Evolutionary conservation across 805 yeast species (phyloP).

Genomic region (Ogataea degrootiae): DNA sequence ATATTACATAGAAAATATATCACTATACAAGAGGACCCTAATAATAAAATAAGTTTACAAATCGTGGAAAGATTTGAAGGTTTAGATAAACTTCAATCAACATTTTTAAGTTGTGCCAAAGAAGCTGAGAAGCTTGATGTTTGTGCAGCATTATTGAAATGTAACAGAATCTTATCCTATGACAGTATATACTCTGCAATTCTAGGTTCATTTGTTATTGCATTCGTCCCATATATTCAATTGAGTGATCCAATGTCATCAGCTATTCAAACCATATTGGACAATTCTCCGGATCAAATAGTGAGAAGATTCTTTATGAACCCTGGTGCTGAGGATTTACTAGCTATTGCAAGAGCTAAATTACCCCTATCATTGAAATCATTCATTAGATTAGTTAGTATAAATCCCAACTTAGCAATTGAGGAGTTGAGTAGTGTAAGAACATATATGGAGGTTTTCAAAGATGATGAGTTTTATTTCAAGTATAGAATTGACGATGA

Average conservation of each 20-base stretch:
- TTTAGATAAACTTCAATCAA: constrained; percentile 17
- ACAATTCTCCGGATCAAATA: constrained; percentile 40
- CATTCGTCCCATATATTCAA: constrained; percentile 46
- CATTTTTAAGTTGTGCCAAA: constrained; percentile 33
- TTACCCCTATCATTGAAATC: constrained; percentile 64
- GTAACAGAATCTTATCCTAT: constrained; percentile 40
- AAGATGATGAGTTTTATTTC: constrained; percentile 33
- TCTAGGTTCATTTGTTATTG: constrained; percentile 38
- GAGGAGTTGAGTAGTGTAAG: constrained; percentile 53
- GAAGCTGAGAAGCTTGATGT: constrained; percentile 40
- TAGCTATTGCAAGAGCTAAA: constrained; percentile 62
- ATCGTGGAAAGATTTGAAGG: constrained; percentile 18
- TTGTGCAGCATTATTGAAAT: constrained; percentile 37
- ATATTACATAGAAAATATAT: constrained; percentile 48
- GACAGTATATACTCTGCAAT: constrained; percentile 50
- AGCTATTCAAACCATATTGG: constrained; percentile 38
- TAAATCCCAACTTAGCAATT: constrained; percentile 64
- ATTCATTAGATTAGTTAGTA: constrained; percentile 53
- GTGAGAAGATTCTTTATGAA: constrained; percentile 42
- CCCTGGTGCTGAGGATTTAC: constrained; percentile 37
- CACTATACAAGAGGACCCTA: constrained; percentile 32
- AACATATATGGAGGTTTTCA: constrained; percentile 54
- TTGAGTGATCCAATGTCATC: constrained; percentile 41
- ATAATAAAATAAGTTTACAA: constrained; percentile 14
- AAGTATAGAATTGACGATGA: constrained; percentile 46